Base-by-base conservation (phyloP, 164 flowering plant species). In the Annona cherimola region DNA sequence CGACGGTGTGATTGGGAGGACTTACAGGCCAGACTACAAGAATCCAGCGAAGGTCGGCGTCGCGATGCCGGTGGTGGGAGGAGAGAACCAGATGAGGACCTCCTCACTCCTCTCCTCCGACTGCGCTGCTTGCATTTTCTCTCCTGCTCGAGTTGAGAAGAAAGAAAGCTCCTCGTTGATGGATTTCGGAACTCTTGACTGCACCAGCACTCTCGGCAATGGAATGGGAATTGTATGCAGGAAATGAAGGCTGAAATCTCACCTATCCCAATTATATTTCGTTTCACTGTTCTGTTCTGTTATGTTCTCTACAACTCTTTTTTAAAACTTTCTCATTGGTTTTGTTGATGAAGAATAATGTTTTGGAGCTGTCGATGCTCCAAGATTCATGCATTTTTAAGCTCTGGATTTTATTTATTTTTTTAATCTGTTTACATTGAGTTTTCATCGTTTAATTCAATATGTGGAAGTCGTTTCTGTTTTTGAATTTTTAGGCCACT, bases 1-100 rank as follows among this genome's bases (percentile, higher is more conserved):
- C 45, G 96, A 89, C 69, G 98, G 96, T 14, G 86, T 93, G 62
- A 82, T 93, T 45, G 97, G 96, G 4, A 70, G 85, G 77, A 90
- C 94, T 41, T 90, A 90, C 78, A 81, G 78, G 76, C 88, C 86
- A 0, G 95, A 86, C 75, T 88, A 85, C 69, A 18, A 78, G 80
- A 90, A 81, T 68, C 88, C 90, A 0, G 92, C 85, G 4, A 89
- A 90, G 79, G 85, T 81, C 44, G 93, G 95, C 0, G 93, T 88
- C 12, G 88, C 87, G 7, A 89, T 92, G 94, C 88, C 92, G 4
- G 84, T 89, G 2, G 82, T 89, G 19, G 94, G 96, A 35, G 94
- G 93, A 1, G 91, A 89, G 71, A 86, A 92, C 62, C 84, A 78
- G 78, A 87, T 87, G 76, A 79, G 78, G 65, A 86, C 93, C 4